Evolutionary conservation across 495 filamentous ascomycete genomes (phyloP), one percentile per base, ranked within the genome.

Genomic region (Astrothelium macrocarpum): DNA sequence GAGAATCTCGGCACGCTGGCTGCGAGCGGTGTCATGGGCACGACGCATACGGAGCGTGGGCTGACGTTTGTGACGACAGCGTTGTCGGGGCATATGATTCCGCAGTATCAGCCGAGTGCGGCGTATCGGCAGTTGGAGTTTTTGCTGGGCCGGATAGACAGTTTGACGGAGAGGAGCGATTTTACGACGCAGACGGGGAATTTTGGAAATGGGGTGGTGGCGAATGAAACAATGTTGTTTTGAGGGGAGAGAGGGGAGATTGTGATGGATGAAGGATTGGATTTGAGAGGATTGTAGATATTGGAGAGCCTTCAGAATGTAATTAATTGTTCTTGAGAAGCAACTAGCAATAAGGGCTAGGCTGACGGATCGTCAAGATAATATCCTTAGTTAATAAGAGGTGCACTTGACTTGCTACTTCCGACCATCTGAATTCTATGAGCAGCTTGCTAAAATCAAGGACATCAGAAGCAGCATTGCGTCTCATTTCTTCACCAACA

Each of bases 41-140:
- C 60, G 0, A 71, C 67, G 60, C 70, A 71, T 59, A 71, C 67
- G 20, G 75, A 77, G 73, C 62, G 75, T 2, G 72, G 72, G 23
- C 63, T 77, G 26, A 77, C 73, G 25, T 75, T 65, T 60, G 71
- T 71, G 25, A 67, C 70, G 36, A 68, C 72, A 61, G 56, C 65
- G 26, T 46, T 76, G 46, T 59, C 32, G 20, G 75, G 75, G 0
- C 74, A 77, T 62, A 64, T 67, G 62, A 66, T 71, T 31, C 73
- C 73, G 32, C 73, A 75, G 63, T 77, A 76, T 61, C 66, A 68
- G 32, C 74, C 75, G 1, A 64, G 56, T 36, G 73, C 70, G 7
- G 69, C 69, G 0, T 91, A 87, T 67, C 75, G 88, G 11, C 85
- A 90, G 56, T 64, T 92, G 25, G 87, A 76, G 66, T 75, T 71